Conservation (phyloP, 1,284 basidiomycete species). For the Ustilago hordei region DNA sequence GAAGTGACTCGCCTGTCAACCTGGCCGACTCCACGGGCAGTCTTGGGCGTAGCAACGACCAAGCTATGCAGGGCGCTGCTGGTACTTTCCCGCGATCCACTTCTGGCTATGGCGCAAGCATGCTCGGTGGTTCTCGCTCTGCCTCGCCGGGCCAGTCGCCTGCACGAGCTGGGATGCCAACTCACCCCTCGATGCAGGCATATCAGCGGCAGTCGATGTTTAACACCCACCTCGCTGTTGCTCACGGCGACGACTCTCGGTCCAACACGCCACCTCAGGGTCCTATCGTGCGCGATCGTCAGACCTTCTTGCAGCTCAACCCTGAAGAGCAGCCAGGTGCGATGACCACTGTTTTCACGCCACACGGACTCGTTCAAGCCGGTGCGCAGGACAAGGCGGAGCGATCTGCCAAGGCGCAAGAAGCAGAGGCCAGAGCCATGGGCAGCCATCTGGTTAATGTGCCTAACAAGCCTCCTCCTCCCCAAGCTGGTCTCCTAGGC, state of each 20-base stretch:
- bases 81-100: slow-evolving; percentile 29
- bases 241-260: slow-evolving; percentile 53
- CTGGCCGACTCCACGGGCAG: slow-evolving; percentile 41
- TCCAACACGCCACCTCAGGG: slow-evolving; percentile 52
- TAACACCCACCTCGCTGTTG: slow-evolving; percentile 54
- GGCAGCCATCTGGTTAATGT: slow-evolving; percentile 93
- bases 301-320: slow-evolving; percentile 64
- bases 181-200: slow-evolving; percentile 44
- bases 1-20: slow-evolving; percentile 36
- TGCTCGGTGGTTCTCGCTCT: slow-evolving; percentile 26
- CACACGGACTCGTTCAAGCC: slow-evolving; percentile 91
- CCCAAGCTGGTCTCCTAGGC: slow-evolving; percentile 92
- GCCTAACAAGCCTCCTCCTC: slow-evolving; percentile 90
- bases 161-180: slow-evolving; percentile 19
- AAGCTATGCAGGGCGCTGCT: slow-evolving; percentile 10
- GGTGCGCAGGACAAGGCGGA: slow-evolving; percentile 95
- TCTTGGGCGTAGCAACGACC: slow-evolving; percentile 26
- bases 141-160: slow-evolving; percentile 40
- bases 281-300: slow-evolving; percentile 39
- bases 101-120: slow-evolving; percentile 35
- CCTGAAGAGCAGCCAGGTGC: slow-evolving; percentile 64
- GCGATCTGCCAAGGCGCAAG: slow-evolving; percentile 91
- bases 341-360: slow-evolving; percentile 77
- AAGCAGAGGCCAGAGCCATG: slow-evolving; percentile 87
- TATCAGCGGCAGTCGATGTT: slow-evolving; percentile 58